A percentile compares a stretch with the other conserved stretches of the same genome.
phyloP scores from a whole-genome alignment of 164 flowering plant species.

The Cinnamomum micranthum region DNA sequence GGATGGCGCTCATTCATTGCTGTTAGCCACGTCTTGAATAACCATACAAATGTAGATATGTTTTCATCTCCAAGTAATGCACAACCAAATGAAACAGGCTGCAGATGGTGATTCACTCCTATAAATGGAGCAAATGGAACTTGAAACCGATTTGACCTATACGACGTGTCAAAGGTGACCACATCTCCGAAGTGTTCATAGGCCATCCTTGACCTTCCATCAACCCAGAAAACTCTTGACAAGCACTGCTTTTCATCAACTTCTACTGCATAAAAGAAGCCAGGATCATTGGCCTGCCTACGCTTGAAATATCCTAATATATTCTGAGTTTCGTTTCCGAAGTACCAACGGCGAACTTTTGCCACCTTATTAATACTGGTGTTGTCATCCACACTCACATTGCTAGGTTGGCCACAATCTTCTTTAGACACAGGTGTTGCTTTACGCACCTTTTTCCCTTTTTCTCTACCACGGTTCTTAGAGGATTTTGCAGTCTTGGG shows the following conservation, averaged over 20 bases:
- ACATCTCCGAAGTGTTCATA: slow-evolving; percentile 81
- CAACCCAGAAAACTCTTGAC: slow-evolving; percentile 82
- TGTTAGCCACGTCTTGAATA: slow-evolving; percentile 69
- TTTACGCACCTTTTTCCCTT: neutral
- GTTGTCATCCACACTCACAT: neutral
- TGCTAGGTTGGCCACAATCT: neutral
- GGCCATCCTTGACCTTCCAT: slow-evolving; percentile 53
- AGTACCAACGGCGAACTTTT: slow-evolving; percentile 2
- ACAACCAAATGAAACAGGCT: slow-evolving; percentile 84
- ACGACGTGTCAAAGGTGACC: slow-evolving; percentile 77
- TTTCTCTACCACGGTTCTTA: neutral
- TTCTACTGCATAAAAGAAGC: slow-evolving; percentile 68
- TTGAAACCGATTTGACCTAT: slow-evolving; percentile 67
- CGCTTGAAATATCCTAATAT: neutral
- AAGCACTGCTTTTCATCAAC: slow-evolving; percentile 54
- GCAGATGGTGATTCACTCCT: slow-evolving; percentile 84
- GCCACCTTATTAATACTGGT: slow-evolving; percentile 1
- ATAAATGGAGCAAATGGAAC: slow-evolving; percentile 88
- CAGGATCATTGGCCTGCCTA: slow-evolving; percentile 33
- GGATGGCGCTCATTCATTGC: slow-evolving; percentile 77
- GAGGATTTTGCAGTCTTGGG: neutral
- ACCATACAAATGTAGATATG: slow-evolving; percentile 71
- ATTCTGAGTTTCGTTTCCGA: neutral
- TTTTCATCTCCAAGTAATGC: slow-evolving; percentile 73
- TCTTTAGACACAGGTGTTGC: neutral